Percentiles rank a stretch among this genome's conserved stretches.
phyloP scores from a whole-genome alignment of 257 asterid genomes.

The Dorcoceras hygrometricum region DNA sequence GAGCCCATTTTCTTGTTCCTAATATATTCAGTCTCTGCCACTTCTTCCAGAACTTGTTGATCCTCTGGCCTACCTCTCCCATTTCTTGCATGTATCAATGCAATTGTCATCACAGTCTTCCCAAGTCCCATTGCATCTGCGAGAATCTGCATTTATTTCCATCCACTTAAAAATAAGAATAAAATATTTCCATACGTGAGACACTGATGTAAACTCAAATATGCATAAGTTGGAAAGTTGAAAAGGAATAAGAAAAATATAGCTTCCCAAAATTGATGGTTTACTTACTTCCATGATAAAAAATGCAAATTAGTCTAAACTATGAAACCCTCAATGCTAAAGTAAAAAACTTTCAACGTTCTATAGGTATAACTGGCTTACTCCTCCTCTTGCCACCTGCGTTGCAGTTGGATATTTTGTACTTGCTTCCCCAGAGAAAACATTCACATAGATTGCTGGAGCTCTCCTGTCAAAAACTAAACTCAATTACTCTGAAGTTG shows the following conservation, averaged over 20 bases:
- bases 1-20: conserved; percentile 27
- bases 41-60: conserved; percentile 27
- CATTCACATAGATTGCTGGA: conserved; percentile 67
- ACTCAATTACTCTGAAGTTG: conserved; percentile 23
- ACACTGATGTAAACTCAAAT: not conserved
- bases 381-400: conserved; percentile 79
- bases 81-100: conserved; percentile 55
- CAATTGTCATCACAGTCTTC: conserved; percentile 91
- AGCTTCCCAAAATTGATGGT: not conserved
- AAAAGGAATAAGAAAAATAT: not conserved
- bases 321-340: not conserved
- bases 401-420: conserved; percentile 64
- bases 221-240: not conserved
- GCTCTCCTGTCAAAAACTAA: conserved; percentile 56
- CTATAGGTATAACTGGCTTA: conserved; percentile 23
- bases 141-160: conserved; percentile 51
- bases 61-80: conserved; percentile 52
- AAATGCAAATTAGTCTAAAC: not conserved
- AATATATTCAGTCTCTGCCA: conserved; percentile 25
- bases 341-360: not conserved
- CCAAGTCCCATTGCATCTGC: conserved; percentile 98
- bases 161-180: conserved; percentile 7
- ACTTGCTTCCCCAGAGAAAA: conserved; percentile 82
- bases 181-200: not conserved
- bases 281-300: not conserved